Evolutionary conservation across 306 rosid genomes (phyloP).

Genomic region (Rosa lucieae): DNA sequence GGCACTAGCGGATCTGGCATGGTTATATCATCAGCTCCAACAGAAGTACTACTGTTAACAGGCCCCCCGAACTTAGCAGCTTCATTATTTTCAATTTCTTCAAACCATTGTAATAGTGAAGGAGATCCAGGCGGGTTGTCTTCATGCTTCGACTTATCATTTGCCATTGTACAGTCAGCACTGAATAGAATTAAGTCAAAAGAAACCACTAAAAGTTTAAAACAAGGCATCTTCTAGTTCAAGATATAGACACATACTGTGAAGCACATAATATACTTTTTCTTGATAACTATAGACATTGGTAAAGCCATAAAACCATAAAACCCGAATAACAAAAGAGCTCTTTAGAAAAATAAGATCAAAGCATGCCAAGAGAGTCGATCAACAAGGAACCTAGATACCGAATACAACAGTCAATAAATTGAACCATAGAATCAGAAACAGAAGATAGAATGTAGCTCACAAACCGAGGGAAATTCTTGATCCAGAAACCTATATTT

Average conservation of each 20-base stretch:
- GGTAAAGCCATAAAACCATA: neutral
- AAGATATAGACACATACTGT: neutral
- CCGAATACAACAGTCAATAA: neutral
- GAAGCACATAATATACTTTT: neutral
- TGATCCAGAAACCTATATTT: neutral
- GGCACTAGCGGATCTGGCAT: constrained; percentile 11
- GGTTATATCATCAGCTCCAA: constrained; percentile 14
- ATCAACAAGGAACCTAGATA: neutral
- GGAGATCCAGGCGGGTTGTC: constrained; percentile 11
- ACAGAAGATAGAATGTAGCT: neutral
- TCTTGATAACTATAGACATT: neutral
- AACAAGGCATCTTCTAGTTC: neutral
- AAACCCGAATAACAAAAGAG: neutral
- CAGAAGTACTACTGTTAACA: constrained; percentile 6
- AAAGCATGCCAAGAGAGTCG: neutral
- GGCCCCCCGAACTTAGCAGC: constrained; percentile 10
- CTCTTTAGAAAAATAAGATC: neutral
- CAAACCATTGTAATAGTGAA: constrained; percentile 10
- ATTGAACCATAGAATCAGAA: neutral
- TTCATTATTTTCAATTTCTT: constrained; percentile 21
- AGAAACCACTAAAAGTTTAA: neutral
- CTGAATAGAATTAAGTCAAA: constrained; percentile 9
- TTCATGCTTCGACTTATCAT: constrained; percentile 22
- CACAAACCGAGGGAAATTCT: neutral
- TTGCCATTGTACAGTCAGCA: constrained; percentile 16